A percentile compares a stretch with the other conserved stretches of the same genome.
Conservation (phyloP, 352 stramenopile species). For the Globisporangium nodosum region DNA sequence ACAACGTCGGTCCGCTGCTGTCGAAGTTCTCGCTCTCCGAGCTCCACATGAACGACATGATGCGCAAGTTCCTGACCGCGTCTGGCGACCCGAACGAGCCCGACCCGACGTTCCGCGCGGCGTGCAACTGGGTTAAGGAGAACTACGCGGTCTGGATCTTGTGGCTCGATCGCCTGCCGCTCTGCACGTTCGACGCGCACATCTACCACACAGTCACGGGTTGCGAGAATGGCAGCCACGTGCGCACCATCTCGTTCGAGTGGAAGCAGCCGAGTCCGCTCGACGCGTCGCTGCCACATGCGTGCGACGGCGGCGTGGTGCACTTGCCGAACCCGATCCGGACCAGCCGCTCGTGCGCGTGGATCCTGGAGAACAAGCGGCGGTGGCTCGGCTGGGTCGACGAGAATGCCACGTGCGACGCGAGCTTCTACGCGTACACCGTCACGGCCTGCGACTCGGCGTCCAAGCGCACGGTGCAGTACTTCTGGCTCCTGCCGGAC, state of each 20-base stretch:
- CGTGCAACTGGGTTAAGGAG: constrained; percentile 39
- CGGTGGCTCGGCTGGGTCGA: constrained; percentile 29
- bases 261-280: constrained; percentile 27
- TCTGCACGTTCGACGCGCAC: constrained; percentile 19
- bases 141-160: constrained; percentile 45
- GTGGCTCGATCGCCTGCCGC: constrained; percentile 31
- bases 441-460: constrained; percentile 20
- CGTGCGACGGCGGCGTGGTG: constrained; percentile 32
- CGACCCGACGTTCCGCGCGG: constrained; percentile 28
- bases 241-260: constrained; percentile 20
- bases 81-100: constrained; percentile 5
- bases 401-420: constrained; percentile 27
- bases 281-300: constrained; percentile 23
- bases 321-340: constrained; percentile 15
- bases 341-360: constrained; percentile 32
- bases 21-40: constrained; percentile 26
- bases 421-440: constrained; percentile 29
- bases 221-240: constrained; percentile 14
- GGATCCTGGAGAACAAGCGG: constrained; percentile 20
- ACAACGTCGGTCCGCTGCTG: constrained; percentile 8
- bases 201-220: constrained; percentile 20
- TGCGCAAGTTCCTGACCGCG: constrained; percentile 17
- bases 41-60: constrained; percentile 33
- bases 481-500: constrained; percentile 31
- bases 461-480: constrained; percentile 22